Percentiles rank a stretch among this genome's conserved stretches.
Conservation (phyloP, 2,329 filamentous ascomycete genomes). For the Ophiostoma himal-ulmi region DNA sequence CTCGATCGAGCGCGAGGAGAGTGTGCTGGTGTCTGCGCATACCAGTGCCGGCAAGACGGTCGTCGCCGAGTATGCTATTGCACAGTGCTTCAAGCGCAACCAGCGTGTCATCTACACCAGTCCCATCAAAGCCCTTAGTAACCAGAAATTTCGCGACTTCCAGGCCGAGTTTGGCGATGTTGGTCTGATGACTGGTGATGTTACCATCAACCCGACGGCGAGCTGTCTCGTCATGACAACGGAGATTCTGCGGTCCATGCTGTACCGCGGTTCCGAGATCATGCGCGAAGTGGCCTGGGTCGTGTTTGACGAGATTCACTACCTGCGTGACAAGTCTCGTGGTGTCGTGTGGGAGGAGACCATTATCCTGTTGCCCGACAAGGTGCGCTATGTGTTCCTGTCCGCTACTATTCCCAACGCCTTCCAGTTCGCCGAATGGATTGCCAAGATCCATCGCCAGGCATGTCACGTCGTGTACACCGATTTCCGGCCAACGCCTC, state of each 20-base stretch:
- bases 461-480: slow-evolving; percentile 99
- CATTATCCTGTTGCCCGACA: slow-evolving; percentile 94
- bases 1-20: slow-evolving; percentile 93
- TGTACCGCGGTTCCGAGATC: slow-evolving; percentile 96
- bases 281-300: slow-evolving; percentile 99
- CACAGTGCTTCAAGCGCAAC: slow-evolving; percentile 93
- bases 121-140: slow-evolving; percentile 97
- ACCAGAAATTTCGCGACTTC: slow-evolving; percentile 98
- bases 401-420: slow-evolving; percentile 98
- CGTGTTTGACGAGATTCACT: slow-evolving; percentile 97
- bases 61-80: slow-evolving; percentile 95
- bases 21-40: slow-evolving; percentile 92
- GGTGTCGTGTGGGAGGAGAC: slow-evolving; percentile 99
- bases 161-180: slow-evolving; percentile 93
- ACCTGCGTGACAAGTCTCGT: slow-evolving; percentile 88
- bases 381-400: slow-evolving; percentile 96
- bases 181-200: slow-evolving; percentile 96
- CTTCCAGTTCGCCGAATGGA: slow-evolving; percentile 99
- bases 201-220: slow-evolving; percentile 97
- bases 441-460: slow-evolving; percentile 94
- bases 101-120: slow-evolving; percentile 98
- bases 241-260: slow-evolving; percentile 96
- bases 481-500: slow-evolving; percentile 90
- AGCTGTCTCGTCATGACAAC: slow-evolving; percentile 99
- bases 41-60: slow-evolving; percentile 98